Evolutionary conservation across 2,329 filamentous ascomycete genomes (phyloP).

Genomic region (Colletotrichum ledebouriae): DNA sequence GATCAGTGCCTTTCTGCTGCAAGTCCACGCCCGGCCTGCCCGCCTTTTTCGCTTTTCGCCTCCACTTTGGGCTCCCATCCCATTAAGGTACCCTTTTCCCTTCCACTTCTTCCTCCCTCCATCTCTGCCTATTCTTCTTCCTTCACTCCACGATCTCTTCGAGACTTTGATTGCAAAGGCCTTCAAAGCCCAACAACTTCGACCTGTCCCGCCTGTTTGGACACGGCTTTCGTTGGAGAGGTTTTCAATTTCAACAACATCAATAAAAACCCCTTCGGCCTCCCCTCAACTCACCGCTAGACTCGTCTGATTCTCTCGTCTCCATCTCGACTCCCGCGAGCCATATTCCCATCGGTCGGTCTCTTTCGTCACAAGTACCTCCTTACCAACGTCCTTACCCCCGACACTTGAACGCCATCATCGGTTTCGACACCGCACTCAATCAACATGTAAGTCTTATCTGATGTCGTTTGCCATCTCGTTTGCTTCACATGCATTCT

Average conservation of each 20-base stretch:
- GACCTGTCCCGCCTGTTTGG: conserved; percentile 40
- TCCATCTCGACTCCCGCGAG: conserved; percentile 19
- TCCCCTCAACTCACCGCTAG: conserved; percentile 18
- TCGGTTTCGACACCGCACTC: conserved; percentile 31
- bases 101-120: conserved; percentile 19
- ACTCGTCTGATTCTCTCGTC: conserved; percentile 14
- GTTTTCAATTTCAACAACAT: conserved; percentile 17
- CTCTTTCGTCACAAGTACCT: conserved; percentile 40
- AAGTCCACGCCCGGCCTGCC: neutral
- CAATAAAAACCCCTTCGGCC: conserved; percentile 13
- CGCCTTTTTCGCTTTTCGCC: conserved; percentile 33
- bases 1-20: too few species aligned
- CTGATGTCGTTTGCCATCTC: neutral
- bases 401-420: conserved; percentile 38
- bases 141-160: conserved; percentile 42
- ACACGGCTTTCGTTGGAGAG: conserved; percentile 39
- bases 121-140: conserved; percentile 26
- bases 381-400: conserved; percentile 7
- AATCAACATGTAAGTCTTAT: conserved; percentile 21
- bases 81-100: conserved; percentile 41
- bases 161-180: conserved; percentile 39
- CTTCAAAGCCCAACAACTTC: conserved; percentile 23
- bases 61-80: conserved; percentile 43
- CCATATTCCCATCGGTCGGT: conserved; percentile 27
- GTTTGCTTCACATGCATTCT: neutral